Evolutionary conservation across 2,329 filamentous ascomycete species (phyloP).

Genomic region (Lasiodiplodia hormozganensis): DNA sequence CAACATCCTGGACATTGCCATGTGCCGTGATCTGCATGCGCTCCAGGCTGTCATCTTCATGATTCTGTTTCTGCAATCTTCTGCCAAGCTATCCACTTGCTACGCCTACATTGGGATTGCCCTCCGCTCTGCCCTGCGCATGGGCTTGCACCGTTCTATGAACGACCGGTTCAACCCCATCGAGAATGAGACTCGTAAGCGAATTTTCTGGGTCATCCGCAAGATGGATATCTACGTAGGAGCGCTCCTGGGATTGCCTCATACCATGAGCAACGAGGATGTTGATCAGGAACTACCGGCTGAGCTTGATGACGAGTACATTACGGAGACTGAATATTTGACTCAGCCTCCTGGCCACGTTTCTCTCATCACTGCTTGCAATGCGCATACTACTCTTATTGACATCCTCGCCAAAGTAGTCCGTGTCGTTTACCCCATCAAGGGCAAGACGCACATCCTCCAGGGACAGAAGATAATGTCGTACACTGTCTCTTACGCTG

Average conservation of each 20-base stretch:
- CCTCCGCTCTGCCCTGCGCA: slow-evolving; percentile 56
- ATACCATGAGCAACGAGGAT: slow-evolving; percentile 57
- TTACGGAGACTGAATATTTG: slow-evolving; percentile 56
- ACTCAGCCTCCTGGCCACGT: slow-evolving; percentile 63
- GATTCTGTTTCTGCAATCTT: slow-evolving; percentile 61
- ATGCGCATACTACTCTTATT: slow-evolving; percentile 65
- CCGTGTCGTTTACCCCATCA: slow-evolving; percentile 69
- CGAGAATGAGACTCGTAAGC: slow-evolving; percentile 57
- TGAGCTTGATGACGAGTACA: slow-evolving; percentile 59
- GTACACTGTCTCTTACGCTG: slow-evolving; percentile 69
- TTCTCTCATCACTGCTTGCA: slow-evolving; percentile 65
- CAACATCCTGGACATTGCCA: slow-evolving; percentile 59
- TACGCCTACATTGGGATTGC: slow-evolving; percentile 61
- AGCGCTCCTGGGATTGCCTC: slow-evolving; percentile 57
- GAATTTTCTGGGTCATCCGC: slow-evolving; percentile 60
- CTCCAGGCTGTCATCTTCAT: slow-evolving; percentile 61
- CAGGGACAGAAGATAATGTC: slow-evolving; percentile 52
- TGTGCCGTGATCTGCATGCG: slow-evolving; percentile 58
- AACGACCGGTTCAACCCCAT: slow-evolving; percentile 55
- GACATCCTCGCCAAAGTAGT: slow-evolving; percentile 67
- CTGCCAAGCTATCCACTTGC: slow-evolving; percentile 59
- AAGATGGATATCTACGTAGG: slow-evolving; percentile 61
- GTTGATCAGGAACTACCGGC: slow-evolving; percentile 56
- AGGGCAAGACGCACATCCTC: slow-evolving; percentile 45
- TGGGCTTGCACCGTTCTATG: slow-evolving; percentile 59